Conservation (phyloP, 1,284 basidiomycete species). For the Ustilago lituana region DNA sequence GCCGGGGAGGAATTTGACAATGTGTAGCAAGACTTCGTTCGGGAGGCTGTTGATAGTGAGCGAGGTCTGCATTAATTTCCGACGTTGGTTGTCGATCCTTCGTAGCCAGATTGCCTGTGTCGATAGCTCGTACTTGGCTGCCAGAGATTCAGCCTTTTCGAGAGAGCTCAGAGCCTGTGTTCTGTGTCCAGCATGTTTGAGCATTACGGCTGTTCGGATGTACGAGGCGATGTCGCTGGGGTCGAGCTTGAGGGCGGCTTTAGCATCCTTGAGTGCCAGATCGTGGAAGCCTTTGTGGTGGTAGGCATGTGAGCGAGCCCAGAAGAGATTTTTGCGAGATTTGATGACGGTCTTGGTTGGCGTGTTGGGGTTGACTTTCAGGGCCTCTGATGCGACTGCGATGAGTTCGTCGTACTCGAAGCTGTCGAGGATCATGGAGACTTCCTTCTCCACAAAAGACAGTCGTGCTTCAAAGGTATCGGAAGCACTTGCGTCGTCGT, state of each 20-base stretch:
- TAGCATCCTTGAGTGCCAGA: slow-evolving; percentile 32
- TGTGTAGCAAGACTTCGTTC: slow-evolving; percentile 12
- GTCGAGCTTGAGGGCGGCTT: slow-evolving; percentile 32
- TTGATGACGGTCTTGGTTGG: slow-evolving; percentile 19
- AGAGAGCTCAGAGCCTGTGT: slow-evolving; percentile 22
- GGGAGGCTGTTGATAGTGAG: slow-evolving; percentile 10
- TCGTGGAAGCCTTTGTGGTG: slow-evolving; percentile 3
- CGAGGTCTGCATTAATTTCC: background rate
- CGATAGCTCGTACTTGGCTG: background rate
- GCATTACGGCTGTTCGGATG: slow-evolving; percentile 24
- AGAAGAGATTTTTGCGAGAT: slow-evolving; percentile 33
- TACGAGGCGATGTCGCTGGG: slow-evolving; percentile 21
- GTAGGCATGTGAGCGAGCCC: slow-evolving; percentile 34
- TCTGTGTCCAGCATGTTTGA: slow-evolving; percentile 7
- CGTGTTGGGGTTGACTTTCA: background rate
- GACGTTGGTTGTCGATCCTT: slow-evolving; percentile 22
- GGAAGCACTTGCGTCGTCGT: background rate
- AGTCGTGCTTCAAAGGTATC: slow-evolving; percentile 9
- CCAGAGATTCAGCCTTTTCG: slow-evolving; percentile 6
- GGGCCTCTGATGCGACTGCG: slow-evolving; percentile 13
- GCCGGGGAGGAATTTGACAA: slow-evolving; percentile 9
- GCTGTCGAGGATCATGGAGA: slow-evolving; percentile 6
- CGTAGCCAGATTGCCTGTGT: slow-evolving; percentile 4
- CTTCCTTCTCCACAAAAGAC: slow-evolving; percentile 12
- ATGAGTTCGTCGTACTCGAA: slow-evolving; percentile 25